Percentiles rank a stretch among this genome's conserved stretches.
phyloP scores from a whole-genome alignment of 2,329 filamentous ascomycete genomes.

The Arthrinium puccinioides region DNA sequence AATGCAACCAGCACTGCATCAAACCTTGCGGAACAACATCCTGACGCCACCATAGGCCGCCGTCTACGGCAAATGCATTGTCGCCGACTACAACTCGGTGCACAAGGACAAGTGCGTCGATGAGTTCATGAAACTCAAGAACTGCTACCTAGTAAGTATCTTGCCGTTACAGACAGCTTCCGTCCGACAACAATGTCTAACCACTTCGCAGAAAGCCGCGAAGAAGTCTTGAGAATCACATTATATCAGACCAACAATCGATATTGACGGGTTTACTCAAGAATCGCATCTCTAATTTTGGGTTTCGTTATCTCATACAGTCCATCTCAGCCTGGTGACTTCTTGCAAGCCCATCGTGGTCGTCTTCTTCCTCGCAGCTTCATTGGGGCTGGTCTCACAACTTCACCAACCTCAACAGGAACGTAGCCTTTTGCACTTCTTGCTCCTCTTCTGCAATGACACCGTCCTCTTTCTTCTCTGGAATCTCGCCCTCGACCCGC shows the following conservation, averaged over 20 bases:
- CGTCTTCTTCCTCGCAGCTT: no score
- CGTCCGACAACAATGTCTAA: conserved; percentile 3
- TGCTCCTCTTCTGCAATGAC: conserved; percentile 78
- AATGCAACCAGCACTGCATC: background rate
- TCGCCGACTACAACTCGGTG: conserved; percentile 82
- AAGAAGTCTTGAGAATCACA: no score
- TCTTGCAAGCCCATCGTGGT: no score
- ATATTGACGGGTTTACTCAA: no score
- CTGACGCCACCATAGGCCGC: conserved; percentile 66
- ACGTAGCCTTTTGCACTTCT: conserved; percentile 76
- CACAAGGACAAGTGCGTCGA: conserved; percentile 83
- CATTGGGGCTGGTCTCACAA: no score
- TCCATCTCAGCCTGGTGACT: no score
- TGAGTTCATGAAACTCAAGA: conserved; percentile 79
- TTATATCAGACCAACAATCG: background rate
- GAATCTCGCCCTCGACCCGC: conserved; percentile 49
- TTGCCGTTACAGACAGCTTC: background rate
- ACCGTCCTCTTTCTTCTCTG: conserved; percentile 40
- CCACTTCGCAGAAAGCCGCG: conserved; percentile 36
- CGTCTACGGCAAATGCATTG: conserved; percentile 84
- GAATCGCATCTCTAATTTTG: no score
- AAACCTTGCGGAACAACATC: background rate
- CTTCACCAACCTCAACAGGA: conserved; percentile 69
- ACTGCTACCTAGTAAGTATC: conserved; percentile 71
- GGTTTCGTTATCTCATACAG: no score